phyloP scores from a whole-genome alignment of 2,329 filamentous ascomycete species.

The Akanthomyces uredinophilus region DNA sequence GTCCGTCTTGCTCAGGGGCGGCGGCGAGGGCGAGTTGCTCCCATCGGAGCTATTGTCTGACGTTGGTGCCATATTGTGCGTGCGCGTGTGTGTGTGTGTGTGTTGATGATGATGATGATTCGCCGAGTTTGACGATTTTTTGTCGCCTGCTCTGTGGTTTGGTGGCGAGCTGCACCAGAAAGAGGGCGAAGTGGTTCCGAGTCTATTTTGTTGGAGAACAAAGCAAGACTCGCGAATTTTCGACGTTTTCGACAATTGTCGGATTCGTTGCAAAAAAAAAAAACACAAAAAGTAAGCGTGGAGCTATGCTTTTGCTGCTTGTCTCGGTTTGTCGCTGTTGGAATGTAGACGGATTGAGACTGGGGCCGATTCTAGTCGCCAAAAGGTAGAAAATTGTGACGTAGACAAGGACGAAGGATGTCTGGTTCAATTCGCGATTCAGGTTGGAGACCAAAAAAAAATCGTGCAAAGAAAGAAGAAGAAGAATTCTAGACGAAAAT shows the following conservation, averaged over 20 bases:
- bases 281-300: background rate
- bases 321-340: background rate
- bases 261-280: background rate
- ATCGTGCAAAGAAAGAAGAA: background rate
- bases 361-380: background rate
- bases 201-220: background rate
- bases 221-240: too few species aligned
- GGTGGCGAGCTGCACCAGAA: background rate
- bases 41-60: constrained; percentile 21
- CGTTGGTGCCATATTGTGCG: constrained; percentile 7
- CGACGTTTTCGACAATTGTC: background rate
- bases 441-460: background rate
- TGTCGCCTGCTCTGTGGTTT: background rate
- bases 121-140: too few species aligned
- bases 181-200: too few species aligned
- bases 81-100: background rate
- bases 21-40: constrained; percentile 27
- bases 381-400: background rate
- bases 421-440: background rate
- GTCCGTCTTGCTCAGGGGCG: constrained; percentile 23
- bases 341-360: constrained; percentile 4
- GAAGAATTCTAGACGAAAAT: background rate
- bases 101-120: background rate
- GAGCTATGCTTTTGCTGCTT: background rate
- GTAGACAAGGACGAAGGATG: background rate